Base-by-base conservation (phyloP, 2,329 filamentous ascomycete species). In the Beauveria scarabaeidicola region DNA sequence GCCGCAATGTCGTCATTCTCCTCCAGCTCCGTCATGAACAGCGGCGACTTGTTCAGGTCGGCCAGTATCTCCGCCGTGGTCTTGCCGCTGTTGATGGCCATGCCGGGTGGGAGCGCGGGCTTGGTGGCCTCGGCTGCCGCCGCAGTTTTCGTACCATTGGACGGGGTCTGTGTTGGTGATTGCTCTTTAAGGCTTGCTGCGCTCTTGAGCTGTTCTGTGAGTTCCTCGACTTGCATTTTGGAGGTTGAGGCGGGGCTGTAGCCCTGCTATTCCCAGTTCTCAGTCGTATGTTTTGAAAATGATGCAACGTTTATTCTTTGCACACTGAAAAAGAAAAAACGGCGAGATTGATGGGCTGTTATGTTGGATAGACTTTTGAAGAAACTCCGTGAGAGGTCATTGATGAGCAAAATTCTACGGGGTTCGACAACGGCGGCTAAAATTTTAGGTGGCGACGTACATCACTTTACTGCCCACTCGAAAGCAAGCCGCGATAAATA, bases 11-110 rank as follows among this genome's bases (percentile, higher is more conserved):
- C 86, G 63, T 88, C 79, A 69, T 96, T 96, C 13, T 59, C 57
- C 64, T 95, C 89, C 66, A 97, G 80, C 65, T 90, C 87, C 32
- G 91, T 97, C 94, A 99, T 99, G 79, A 99, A 99, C 41, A 99
- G 81, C 7, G 94, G 94, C 36, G 78, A 82, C 69, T 78, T 78
- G 70, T 83, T 83, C 46, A 85, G 73, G 52, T 85, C 82, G 10
- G 78, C 78, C 60, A 80, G 71, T 38, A 84, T 77, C 66, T 85
- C 81, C 41, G 82, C 81, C 3, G 79, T 73, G 5, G 81, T 79
- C 72, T 79, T 81, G 66, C 75, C 68, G 25, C 67, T 67, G 60
- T 68, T 69, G 64, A 72, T 64, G 23, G 74, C 73, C 58, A 75
- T 71, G 3, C 69, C 74, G 0, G 80, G 78, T 3, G 81, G 78